phyloP scores from a whole-genome alignment of 2,329 filamentous ascomycete genomes.

The Pseudocercospora ulei region DNA sequence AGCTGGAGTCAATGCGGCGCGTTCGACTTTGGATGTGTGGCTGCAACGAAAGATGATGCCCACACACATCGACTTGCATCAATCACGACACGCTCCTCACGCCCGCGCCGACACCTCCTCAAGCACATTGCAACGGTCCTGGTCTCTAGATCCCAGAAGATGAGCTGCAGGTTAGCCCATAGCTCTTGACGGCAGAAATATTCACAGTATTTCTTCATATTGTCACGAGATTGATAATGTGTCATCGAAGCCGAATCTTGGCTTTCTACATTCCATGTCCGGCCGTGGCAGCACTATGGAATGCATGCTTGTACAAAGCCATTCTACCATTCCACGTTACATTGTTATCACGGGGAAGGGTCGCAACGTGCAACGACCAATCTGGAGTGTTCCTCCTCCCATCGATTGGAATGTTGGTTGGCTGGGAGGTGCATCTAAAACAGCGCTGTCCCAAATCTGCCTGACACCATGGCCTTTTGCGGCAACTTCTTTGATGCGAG shows the following conservation, averaged over 20 bases:
- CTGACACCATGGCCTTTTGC: slow-evolving; percentile 16
- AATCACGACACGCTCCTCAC: neutral
- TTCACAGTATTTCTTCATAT: too few relatives aligned
- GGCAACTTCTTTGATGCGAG: slow-evolving; percentile 13
- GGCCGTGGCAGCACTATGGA: slow-evolving; percentile 16
- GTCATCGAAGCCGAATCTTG: neutral
- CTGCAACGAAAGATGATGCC: slow-evolving; percentile 2
- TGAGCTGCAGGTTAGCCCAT: neutral
- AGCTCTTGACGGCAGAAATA: neutral
- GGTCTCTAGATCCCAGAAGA: slow-evolving; percentile 1
- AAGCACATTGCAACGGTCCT: neutral
- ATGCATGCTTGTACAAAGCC: slow-evolving; percentile 23
- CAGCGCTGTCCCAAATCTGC: slow-evolving; percentile 22
- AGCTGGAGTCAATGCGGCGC: slow-evolving; percentile 9
- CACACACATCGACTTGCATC: neutral
- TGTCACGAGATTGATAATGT: neutral
- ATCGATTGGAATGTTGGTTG: slow-evolving; percentile 25
- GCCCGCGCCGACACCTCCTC: neutral
- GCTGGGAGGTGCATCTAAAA: slow-evolving; percentile 22
- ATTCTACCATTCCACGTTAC: slow-evolving; percentile 22
- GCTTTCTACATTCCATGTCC: slow-evolving; percentile 18
- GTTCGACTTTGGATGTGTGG: neutral
- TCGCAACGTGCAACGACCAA: slow-evolving; percentile 15
- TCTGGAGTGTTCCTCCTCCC: slow-evolving; percentile 22
- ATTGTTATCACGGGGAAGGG: slow-evolving; percentile 10